Percentiles rank a stretch among this genome's conserved stretches.
Conservation (phyloP, 352 stramenopile species). For the Thalassiosira allenii region DNA sequence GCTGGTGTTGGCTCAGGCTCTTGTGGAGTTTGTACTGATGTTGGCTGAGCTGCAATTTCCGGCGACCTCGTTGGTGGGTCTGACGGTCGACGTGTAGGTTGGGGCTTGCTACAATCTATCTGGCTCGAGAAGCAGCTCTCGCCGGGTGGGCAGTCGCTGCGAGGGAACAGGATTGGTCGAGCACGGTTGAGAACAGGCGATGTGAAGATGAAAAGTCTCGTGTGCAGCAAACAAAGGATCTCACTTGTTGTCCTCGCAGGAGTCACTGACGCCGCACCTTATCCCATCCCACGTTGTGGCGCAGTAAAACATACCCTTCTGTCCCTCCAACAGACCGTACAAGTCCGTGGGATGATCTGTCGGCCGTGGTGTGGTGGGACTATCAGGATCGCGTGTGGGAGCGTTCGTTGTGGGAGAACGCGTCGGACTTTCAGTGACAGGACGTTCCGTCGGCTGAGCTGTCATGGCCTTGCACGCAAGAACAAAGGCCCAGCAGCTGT, state of each 20-base stretch:
- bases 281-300: conserved; percentile 45
- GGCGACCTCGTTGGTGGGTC: conserved; percentile 24
- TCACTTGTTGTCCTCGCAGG: conserved; percentile 49
- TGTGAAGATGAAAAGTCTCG: neutral
- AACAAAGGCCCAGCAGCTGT: conserved; percentile 71
- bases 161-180: too few relatives aligned
- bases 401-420: conserved; percentile 16
- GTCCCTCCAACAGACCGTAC: conserved; percentile 52
- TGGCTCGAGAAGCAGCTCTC: conserved; percentile 43
- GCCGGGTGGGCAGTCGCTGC: conserved; percentile 39
- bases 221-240: too few relatives aligned
- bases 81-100: conserved; percentile 4
- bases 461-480: conserved; percentile 38
- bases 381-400: conserved; percentile 49
- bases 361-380: conserved; percentile 39
- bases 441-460: neutral
- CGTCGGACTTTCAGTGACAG: conserved; percentile 14
- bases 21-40: too few relatives aligned
- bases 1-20: neutral
- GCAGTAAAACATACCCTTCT: conserved; percentile 55
- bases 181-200: neutral
- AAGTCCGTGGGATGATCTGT: conserved; percentile 54
- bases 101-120: conserved; percentile 47
- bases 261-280: conserved; percentile 39
- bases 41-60: neutral